Evolutionary conservation across 176 grass and related monocot genomes (phyloP).

Genomic region (Miscanthus lutarioriparius): DNA sequence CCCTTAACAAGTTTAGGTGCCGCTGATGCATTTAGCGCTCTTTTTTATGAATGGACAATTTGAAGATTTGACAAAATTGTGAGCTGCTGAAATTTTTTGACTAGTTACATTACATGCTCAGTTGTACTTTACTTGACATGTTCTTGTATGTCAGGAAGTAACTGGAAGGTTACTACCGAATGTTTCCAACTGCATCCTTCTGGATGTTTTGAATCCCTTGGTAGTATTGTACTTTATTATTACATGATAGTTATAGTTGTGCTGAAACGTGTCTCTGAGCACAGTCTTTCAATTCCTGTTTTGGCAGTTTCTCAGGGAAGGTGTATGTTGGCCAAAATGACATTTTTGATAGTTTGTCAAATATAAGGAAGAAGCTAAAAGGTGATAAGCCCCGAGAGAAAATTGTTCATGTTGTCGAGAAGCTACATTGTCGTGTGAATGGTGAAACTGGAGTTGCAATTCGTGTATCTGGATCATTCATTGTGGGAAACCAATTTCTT

Average conservation of each 20-base stretch:
- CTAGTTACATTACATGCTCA: neutral
- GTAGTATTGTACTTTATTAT: neutral
- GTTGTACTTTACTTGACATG: conserved; percentile 4
- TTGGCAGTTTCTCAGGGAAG: conserved; percentile 70
- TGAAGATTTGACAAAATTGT: neutral
- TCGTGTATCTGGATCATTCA: conserved; percentile 76
- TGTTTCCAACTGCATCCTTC: conserved; percentile 15
- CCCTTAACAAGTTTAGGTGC: no score
- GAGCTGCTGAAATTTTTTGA: neutral
- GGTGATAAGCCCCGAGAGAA: conserved; percentile 73
- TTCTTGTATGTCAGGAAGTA: neutral
- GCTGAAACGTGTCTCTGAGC: neutral
- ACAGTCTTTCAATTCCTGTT: conserved; percentile 29
- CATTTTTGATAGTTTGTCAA: conserved; percentile 69
- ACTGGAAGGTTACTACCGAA: neutral
- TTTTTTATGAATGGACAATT: neutral
- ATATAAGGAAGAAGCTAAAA: conserved; percentile 78
- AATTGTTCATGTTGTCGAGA: conserved; percentile 94
- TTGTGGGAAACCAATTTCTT: conserved; percentile 80
- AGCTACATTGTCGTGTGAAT: conserved; percentile 66
- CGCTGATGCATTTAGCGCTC: no score
- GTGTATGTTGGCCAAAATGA: conserved; percentile 59
- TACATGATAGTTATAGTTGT: neutral
- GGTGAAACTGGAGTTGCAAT: conserved; percentile 66
- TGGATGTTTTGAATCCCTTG: neutral